Conservation (phyloP, 768 basidiomycete genomes). For the Mycena amicta region DNA sequence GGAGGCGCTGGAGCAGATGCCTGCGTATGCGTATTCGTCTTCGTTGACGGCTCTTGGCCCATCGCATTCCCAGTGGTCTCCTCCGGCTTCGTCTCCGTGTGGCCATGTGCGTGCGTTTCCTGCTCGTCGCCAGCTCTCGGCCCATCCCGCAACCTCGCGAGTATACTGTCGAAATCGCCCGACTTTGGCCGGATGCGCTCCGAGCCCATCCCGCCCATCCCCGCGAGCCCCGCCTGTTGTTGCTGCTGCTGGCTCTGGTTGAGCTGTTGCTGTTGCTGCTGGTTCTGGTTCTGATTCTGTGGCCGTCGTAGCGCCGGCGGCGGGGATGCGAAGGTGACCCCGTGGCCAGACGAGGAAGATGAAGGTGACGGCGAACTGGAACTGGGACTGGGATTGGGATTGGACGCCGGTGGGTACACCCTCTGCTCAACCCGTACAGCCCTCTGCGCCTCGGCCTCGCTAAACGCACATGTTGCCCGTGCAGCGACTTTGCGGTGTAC, state of each 20-base stretch:
- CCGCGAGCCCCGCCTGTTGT: slow-evolving; percentile 18
- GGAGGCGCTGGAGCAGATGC: too few relatives aligned
- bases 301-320: background rate
- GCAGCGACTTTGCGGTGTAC: slow-evolving; percentile 74
- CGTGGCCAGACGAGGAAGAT: background rate
- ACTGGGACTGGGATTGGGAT: background rate
- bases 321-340: background rate
- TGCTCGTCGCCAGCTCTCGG: background rate
- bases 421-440: slow-evolving; percentile 40
- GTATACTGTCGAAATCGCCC: slow-evolving; percentile 10
- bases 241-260: background rate
- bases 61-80: background rate
- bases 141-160: slow-evolving; percentile 16
- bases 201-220: slow-evolving; percentile 23
- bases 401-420: slow-evolving; percentile 15
- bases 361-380: background rate
- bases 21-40: background rate
- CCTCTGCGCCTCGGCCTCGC: slow-evolving; percentile 52
- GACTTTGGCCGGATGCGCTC: slow-evolving; percentile 18
- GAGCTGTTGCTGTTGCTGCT: background rate
- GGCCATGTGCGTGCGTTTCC: too few relatives aligned
- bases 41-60: background rate
- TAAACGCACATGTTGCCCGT: slow-evolving; percentile 59
- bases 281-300: background rate
- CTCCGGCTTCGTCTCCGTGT: too few relatives aligned